Percentiles rank a stretch among this genome's conserved stretches.
phyloP scores from a whole-genome alignment of 2,329 filamentous ascomycete genomes.

The Fusarium tanahbumbuense region DNA sequence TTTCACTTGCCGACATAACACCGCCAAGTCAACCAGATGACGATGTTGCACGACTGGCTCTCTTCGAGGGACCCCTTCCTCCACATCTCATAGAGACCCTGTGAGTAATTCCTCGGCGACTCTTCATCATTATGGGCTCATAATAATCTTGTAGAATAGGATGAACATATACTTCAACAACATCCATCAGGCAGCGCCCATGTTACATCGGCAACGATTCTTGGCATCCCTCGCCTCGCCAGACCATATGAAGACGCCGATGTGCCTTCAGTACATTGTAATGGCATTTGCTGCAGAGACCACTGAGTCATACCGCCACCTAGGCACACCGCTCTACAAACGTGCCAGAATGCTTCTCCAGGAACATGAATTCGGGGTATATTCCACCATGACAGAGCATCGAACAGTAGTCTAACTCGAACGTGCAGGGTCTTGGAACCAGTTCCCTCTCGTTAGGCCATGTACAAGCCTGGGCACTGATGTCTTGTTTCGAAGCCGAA shows the following conservation, averaged over 20 bases:
- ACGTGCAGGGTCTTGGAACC: background rate
- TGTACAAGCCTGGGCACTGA: conserved; percentile 11
- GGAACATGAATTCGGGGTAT: background rate
- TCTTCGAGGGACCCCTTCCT: background rate
- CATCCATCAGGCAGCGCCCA: conserved; percentile 5
- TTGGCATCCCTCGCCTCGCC: background rate
- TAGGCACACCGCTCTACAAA: conserved; percentile 1
- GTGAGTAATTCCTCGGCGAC: background rate
- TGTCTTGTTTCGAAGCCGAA: conserved; percentile 23
- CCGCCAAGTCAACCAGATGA: background rate
- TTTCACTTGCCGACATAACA: no score
- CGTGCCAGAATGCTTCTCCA: conserved; percentile 11
- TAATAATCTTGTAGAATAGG: background rate
- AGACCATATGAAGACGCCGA: conserved; percentile 8
- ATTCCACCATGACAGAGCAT: accelerated
- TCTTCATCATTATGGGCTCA: accelerated
- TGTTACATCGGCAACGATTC: conserved; percentile 18
- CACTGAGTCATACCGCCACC: background rate
- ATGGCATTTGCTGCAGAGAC: conserved; percentile 23
- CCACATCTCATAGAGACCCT: conserved; percentile 11
- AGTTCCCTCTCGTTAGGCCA: background rate
- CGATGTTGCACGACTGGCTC: background rate
- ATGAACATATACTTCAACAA: conserved; percentile 6
- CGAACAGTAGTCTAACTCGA: background rate
- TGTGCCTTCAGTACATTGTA: conserved; percentile 28